Evolutionary conservation across 2,329 filamentous ascomycete species (phyloP).

Genomic region (Monosporascus sp.): DNA sequence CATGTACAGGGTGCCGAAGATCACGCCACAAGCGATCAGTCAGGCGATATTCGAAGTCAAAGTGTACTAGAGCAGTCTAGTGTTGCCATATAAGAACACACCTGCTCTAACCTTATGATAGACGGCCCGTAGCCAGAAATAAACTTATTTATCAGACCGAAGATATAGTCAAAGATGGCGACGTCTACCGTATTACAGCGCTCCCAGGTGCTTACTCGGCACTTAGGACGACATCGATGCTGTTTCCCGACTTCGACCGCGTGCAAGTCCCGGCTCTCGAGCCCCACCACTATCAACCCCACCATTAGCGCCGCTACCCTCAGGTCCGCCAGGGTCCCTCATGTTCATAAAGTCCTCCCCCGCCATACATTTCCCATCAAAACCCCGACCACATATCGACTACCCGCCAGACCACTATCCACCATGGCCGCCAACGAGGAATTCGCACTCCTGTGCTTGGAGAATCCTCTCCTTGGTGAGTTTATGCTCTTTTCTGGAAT

Average conservation of each 20-base stretch:
- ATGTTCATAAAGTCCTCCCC: conserved; percentile 24
- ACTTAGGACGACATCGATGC: background rate
- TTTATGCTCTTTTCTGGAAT: conserved; percentile 14
- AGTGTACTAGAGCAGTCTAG: no score
- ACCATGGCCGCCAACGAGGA: conserved; percentile 71
- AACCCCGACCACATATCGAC: conserved; percentile 5
- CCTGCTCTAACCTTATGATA: no score
- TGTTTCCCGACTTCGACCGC: background rate
- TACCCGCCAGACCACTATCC: conserved; percentile 12
- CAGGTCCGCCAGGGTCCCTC: background rate
- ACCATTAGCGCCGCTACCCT: conserved; percentile 15
- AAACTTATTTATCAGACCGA: no score
- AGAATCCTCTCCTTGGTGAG: conserved; percentile 94
- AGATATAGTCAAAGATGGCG: background rate
- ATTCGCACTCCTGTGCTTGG: conserved; percentile 85
- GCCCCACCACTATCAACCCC: conserved; percentile 17
- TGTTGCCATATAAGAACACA: no score
- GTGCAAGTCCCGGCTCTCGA: background rate
- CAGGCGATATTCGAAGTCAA: no score
- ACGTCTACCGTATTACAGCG: background rate
- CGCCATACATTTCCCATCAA: conserved; percentile 19
- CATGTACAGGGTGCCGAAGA: no score
- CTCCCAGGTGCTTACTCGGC: background rate
- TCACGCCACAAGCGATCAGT: no score
- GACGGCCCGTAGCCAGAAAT: no score